Evolutionary conservation across 2,329 filamentous ascomycete genomes (phyloP).

Genomic region (Epichloe hybrida): DNA sequence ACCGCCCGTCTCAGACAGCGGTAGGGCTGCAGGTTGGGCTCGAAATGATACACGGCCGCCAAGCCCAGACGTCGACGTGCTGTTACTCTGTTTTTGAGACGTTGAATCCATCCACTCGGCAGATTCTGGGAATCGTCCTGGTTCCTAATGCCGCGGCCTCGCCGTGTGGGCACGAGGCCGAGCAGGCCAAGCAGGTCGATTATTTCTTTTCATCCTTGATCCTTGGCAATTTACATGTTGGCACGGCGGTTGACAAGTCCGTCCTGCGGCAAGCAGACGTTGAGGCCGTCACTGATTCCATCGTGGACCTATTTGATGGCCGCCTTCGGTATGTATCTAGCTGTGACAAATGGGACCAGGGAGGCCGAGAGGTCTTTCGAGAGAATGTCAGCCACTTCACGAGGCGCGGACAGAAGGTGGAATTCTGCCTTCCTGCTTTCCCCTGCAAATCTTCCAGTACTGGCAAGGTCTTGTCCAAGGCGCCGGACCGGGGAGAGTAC

Average conservation of each 20-base stretch:
- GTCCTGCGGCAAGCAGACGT: neutral
- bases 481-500: conserved; percentile 22
- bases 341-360: conserved; percentile 12
- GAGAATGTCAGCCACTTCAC: conserved; percentile 13
- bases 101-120: neutral
- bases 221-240: neutral
- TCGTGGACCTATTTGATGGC: conserved; percentile 13
- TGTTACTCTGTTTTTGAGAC: conserved; percentile 1
- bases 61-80: neutral
- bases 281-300: conserved; percentile 3
- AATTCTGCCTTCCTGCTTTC: conserved; percentile 24
- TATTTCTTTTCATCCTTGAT: conserved; percentile 5
- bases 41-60: neutral
- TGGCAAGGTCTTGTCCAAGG: conserved; percentile 18
- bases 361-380: conserved; percentile 12
- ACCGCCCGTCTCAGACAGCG: neutral
- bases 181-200: neutral
- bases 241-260: neutral
- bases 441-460: conserved; percentile 26
- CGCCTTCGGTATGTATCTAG: conserved; percentile 11
- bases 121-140: conserved; percentile 5
- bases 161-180: neutral
- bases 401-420: conserved; percentile 9
- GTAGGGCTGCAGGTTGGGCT: neutral
- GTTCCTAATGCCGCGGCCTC: neutral